Base-by-base conservation (phyloP, 495 filamentous ascomycete species). In the Aspergillus nanangensis region DNA sequence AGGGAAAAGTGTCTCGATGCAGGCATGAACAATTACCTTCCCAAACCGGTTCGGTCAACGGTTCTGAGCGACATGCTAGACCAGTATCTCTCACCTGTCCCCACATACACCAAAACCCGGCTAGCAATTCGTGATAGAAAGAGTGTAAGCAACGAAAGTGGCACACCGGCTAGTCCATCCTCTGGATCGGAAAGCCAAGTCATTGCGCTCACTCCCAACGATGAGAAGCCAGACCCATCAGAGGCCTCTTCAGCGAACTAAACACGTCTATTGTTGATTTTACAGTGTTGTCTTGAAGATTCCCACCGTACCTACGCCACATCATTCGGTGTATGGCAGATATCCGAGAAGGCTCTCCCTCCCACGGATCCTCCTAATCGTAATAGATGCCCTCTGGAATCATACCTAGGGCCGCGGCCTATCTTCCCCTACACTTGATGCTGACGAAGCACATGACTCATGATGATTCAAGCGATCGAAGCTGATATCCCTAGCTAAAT, bases 11-110 rank as follows among this genome's bases (percentile, higher is more conserved):
- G 90, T 54, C 71, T 96, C 13, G 88, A 88, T 20, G 87, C 88
- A 1, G 90, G 90, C 21, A 96, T 96, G 90, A 95, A 95, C 66
- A 89, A 95, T 51, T 96, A 96, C 49, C 80, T 96, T 4, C 89
- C 90, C 19, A 96, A 96, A 61, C 90, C 90, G 8, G 90, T 96
- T 1, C 75, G 88, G 41, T 81, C 78, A 13, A 79, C 81, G 18
- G 72, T 90, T 35, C 67, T 92, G 27, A 88, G 83, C 61, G 77
- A 80, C 56, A 87, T 90, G 71, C 58, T 92, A 40, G 86, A 90
- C 48, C 69, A 74, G 14, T 89, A 89, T 55, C 68, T 81, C 27
- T 77, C 74, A 14, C 79, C 71, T 10, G 78, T 79, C 52, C 67
- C 67, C 7, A 56, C 65, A 0, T 61, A 62, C 19, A 64, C 75